A percentile compares a stretch with the other conserved stretches of the same genome.
Conservation (phyloP, 179 eudicot species). For the Gypsophila paniculata region DNA sequence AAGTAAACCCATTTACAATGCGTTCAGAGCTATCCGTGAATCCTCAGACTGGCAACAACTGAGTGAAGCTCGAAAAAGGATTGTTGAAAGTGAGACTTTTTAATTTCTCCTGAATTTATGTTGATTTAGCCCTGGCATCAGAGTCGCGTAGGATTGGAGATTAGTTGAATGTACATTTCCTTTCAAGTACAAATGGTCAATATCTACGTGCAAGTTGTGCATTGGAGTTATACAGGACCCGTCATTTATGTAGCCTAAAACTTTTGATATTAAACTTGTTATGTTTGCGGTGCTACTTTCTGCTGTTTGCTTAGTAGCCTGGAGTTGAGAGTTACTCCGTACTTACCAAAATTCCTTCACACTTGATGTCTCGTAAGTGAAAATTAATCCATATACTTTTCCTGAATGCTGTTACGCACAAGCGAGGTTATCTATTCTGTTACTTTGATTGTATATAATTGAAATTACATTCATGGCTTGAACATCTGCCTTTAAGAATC, state of each 20-base stretch:
- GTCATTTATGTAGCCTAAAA: no score
- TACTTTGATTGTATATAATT: no score
- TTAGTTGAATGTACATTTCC: conserved; percentile 4
- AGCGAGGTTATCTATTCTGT: neutral
- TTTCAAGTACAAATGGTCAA: neutral
- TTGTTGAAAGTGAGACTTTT: conserved; percentile 72
- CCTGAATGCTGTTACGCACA: neutral
- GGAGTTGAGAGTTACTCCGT: neutral
- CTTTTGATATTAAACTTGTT: neutral
- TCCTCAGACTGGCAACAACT: conserved; percentile 69
- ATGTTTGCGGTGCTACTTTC: neutral
- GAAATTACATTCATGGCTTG: no score
- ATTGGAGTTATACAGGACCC: neutral
- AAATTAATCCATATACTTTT: neutral
- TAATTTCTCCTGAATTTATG: neutral
- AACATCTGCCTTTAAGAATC: no score
- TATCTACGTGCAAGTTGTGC: neutral
- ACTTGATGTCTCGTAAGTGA: neutral
- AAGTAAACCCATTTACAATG: conserved; percentile 87
- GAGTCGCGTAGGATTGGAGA: neutral
- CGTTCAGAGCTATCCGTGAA: conserved; percentile 75
- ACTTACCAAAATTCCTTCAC: neutral
- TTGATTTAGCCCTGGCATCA: neutral
- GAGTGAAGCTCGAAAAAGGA: conserved; percentile 79
- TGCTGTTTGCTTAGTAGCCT: neutral